Evolutionary conservation across 352 stramenopile species (phyloP).

Genomic region (Pythium myriotylum): DNA sequence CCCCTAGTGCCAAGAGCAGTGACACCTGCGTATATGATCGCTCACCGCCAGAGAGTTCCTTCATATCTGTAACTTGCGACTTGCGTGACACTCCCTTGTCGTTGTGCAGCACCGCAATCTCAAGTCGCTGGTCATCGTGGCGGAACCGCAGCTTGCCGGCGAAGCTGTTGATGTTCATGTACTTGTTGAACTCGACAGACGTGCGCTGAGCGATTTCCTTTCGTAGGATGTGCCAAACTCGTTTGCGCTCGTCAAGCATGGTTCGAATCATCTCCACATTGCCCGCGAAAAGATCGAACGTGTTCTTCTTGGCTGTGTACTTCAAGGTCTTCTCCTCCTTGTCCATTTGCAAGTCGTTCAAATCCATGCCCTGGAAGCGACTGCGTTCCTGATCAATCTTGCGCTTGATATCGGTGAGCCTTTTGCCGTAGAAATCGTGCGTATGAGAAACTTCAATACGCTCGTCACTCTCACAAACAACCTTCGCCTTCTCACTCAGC

Average conservation of each 20-base stretch:
- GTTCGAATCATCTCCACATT: conserved; percentile 65
- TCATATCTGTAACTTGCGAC: conserved; percentile 95
- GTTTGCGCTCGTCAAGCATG: conserved; percentile 80
- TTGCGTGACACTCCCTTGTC: conserved; percentile 63
- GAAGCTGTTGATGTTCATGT: conserved; percentile 86
- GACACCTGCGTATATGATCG: conserved; percentile 96
- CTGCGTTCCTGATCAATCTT: conserved; percentile 77
- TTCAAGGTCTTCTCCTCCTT: conserved; percentile 76
- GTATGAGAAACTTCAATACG: conserved; percentile 62
- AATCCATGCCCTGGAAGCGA: conserved; percentile 83
- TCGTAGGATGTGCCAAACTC: conserved; percentile 74
- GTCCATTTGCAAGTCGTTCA: conserved; percentile 73
- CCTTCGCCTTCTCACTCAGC: conserved; percentile 56
- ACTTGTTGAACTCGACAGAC: conserved; percentile 84
- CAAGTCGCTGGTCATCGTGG: conserved; percentile 72
- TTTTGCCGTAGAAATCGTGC: conserved; percentile 82
- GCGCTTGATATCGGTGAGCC: conserved; percentile 74
- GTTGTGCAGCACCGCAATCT: conserved; percentile 84
- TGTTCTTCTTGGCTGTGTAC: conserved; percentile 65
- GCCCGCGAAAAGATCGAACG: conserved; percentile 58
- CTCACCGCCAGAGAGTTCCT: conserved; percentile 97
- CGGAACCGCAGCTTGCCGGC: conserved; percentile 82
- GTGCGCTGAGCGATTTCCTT: conserved; percentile 81
- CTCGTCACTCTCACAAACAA: conserved; percentile 54
- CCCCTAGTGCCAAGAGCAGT: conserved; percentile 93